Base-by-base conservation (phyloP, 768 basidiomycete genomes). In the Suillus plorans region DNA sequence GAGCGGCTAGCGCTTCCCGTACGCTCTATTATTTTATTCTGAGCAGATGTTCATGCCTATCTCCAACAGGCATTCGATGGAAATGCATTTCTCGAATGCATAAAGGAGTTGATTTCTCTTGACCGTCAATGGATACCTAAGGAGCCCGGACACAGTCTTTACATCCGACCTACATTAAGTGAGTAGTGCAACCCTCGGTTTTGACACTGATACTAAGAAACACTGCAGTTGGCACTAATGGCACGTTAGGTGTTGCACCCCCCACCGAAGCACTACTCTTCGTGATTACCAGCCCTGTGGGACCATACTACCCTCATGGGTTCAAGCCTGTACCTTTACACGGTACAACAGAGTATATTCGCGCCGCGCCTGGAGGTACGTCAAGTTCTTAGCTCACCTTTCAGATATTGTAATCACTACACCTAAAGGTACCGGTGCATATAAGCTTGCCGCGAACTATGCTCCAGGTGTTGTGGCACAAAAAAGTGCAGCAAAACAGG, bases 91-190 rank as follows among this genome's bases (percentile, higher is more conserved):
- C 79, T 90, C 1, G 84, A 89, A 62, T 84, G 95, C 62, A 91
- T 99, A 74, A 95, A 95, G 82, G 83, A 89, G 76, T 90, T 99
- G 69, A 80, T 98, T 70, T 83, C 85, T 22, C 72, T 94, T 53
- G 96, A 98, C 71, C 88, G 86, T 67, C 84, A 91, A 66, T 99
- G 96, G 96, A 92, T 99, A 70, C 97, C 97, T 20, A 85, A 85
- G 63, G 87, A 90, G 69, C 86, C 90, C 9, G 95, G 94, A 18
- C 89, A 97, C 78, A 95, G 94, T 76, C 77, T 99, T 62, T 99
- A 97, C 76, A 87, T 99, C 67, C 89, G 96, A 64, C 91, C 93
- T 36, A 90, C 90, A 10, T 75, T 94, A 69, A 92, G 81, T 82
- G 25, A 59, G 79, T 74, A 36, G 50, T 63, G 0, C 36, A n/a